A percentile compares a stretch with the other conserved stretches of the same genome.
These are phyloP conservation scores for Mycosphaerella arachidis DNA, from an alignment of 2,329 filamentous ascomycete genomes.

Conservation along the genomic window DNA sequence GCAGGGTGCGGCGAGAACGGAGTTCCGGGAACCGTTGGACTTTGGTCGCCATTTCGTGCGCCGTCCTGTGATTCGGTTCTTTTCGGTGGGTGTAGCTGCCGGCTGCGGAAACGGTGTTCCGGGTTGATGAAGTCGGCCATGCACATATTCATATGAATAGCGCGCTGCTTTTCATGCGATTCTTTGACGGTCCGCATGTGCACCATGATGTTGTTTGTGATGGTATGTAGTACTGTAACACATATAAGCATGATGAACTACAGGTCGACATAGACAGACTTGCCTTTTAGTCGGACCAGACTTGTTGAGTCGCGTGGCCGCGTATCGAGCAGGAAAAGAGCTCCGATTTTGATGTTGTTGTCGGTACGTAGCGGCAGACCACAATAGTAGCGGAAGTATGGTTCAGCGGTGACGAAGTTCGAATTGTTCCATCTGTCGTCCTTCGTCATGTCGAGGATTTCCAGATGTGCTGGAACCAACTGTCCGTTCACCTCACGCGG, in stretches of 20 bases:
- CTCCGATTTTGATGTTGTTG: constrained; percentile 48
- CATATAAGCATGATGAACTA: not conserved
- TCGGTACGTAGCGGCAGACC: constrained; percentile 33
- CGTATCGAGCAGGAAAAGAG: constrained; percentile 56
- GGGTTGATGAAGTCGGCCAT: constrained; percentile 25
- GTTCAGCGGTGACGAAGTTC: constrained; percentile 29
- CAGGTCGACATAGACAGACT: not conserved
- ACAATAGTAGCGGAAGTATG: constrained; percentile 33
- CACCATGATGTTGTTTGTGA: constrained; percentile 47
- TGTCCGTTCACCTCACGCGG: constrained; percentile 21
- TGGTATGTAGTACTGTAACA: constrained; percentile 19
- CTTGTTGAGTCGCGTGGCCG: constrained; percentile 44
- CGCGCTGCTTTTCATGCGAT: constrained; percentile 29
- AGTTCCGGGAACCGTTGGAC: not conserved
- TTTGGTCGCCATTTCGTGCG: not conserved
- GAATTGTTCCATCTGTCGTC: constrained; percentile 29
- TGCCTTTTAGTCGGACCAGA: constrained; percentile 13
- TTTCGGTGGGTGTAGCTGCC: constrained; percentile 6
- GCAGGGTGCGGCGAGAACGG: not conserved
- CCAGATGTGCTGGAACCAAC: constrained; percentile 33
- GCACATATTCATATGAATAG: constrained; percentile 25
- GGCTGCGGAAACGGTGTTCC: constrained; percentile 17
- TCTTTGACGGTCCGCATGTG: constrained; percentile 35
- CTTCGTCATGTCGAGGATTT: constrained; percentile 31
- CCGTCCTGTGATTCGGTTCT: constrained; percentile 3